These are phyloP conservation scores for Capsella rubella DNA, from an alignment of 441 rosid species.

Conservation along the genomic window DNA sequence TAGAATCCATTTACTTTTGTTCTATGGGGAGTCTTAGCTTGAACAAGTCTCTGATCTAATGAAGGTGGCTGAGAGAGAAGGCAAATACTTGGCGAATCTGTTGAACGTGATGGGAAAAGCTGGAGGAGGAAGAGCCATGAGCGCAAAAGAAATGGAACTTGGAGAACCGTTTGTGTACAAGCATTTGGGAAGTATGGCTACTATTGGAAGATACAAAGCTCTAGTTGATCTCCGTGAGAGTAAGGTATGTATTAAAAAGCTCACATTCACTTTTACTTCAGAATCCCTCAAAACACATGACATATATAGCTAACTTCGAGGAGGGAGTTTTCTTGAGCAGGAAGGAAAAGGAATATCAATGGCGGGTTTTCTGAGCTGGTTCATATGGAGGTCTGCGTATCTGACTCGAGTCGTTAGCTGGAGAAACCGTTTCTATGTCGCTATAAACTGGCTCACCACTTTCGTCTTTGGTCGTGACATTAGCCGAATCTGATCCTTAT, in stretches of 20 bases:
- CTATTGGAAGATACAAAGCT: conserved; percentile 91
- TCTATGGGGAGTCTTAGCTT: not conserved
- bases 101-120: conserved; percentile 69
- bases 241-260: conserved; percentile 54
- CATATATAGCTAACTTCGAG: not conserved
- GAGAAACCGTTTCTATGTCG: conserved; percentile 92
- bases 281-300: not conserved
- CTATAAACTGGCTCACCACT: conserved; percentile 89
- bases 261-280: not conserved
- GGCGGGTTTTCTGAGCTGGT: conserved; percentile 84
- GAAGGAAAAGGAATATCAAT: conserved; percentile 76
- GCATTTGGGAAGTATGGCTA: conserved; percentile 95
- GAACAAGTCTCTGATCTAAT: conserved; percentile 6
- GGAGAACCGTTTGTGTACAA: conserved; percentile 86
- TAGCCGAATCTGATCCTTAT: conserved; percentile 44
- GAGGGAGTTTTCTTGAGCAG: conserved; percentile 41
- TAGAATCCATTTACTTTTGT: not conserved
- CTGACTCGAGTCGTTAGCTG: conserved; percentile 91
- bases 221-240: conserved; percentile 86
- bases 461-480: conserved; percentile 90
- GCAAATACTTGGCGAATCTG: conserved; percentile 71
- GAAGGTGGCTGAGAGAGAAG: conserved; percentile 96
- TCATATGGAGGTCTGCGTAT: conserved; percentile 92
- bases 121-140: conserved; percentile 70
- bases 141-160: conserved; percentile 53